Evolutionary conservation across 768 basidiomycete genomes (phyloP), one percentile per base, ranked within the genome.

Genomic region (Arthromyces matolae): DNA sequence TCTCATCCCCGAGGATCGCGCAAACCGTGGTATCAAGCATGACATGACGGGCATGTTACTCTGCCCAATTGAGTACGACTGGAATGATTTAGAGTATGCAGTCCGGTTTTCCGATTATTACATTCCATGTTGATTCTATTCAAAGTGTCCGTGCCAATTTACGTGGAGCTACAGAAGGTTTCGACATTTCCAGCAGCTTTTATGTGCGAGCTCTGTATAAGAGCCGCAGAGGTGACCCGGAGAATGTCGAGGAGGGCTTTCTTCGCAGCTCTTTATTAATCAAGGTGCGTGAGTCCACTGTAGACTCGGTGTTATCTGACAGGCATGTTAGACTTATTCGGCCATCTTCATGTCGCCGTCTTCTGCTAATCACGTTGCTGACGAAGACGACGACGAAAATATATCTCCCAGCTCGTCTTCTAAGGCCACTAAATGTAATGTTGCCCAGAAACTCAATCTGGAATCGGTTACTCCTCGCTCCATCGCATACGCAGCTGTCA

Each of bases 401-500:
- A 27, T 24, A 16, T 23, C n/a, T 16, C n/a, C 31, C 19, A 34
- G 4, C n/a, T 3, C 24, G 9, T 12, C 13, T 6, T 16, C 31
- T 14, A 38, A 33, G 28, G 36, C 34, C 25, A 43, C 47, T 16
- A 29, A 33, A 18, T 18, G 43, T 14, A 40, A 47, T 35, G 48
- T 59, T 13, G 56, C 54, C 0, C 42, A 42, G 3, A 47, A 52
- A 18, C 38, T 60, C 5, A 19, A 55, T 2, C 40, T 63, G 19
- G 22, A 45, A 9, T 49, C 50, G 23, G 61, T 64, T 5, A 65
- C 60, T 1, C 53, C 60, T 0, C 49, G 59, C 5, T 54, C 60
- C 4, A 62, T 68, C 42, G 66, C 63, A 18, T 68, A 68, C 50
- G 59, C 60, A 6, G 64, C 62, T 14, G 57, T 60, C 13, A 55